Conservation (phyloP, 805 yeast species). For the Wickerhamiella qilinensis region DNA sequence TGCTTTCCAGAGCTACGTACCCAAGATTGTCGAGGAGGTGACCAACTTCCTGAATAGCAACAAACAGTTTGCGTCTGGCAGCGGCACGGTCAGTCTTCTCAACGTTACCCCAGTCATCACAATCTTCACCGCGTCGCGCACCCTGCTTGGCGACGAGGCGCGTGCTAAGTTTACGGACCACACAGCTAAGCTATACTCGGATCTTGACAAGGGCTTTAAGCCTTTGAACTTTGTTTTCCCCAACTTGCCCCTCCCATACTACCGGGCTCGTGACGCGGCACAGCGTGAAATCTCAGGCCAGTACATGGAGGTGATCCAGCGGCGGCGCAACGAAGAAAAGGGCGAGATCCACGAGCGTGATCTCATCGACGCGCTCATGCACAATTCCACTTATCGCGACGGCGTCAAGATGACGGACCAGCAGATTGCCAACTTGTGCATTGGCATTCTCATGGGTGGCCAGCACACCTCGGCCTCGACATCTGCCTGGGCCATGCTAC, state of each 20-base stretch:
- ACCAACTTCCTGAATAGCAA: constrained; percentile 38
- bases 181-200: constrained; percentile 74
- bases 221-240: constrained; percentile 95
- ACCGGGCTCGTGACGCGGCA: constrained; percentile 74
- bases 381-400: constrained; percentile 73
- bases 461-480: constrained; percentile 97
- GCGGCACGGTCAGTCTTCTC: constrained; percentile 34
- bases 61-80: constrained; percentile 19
- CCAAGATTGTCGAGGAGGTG: constrained; percentile 69
- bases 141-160: constrained; percentile 82
- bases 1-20: constrained; percentile 73
- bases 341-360: constrained; percentile 77
- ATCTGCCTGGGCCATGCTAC: constrained; percentile 85
- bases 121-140: constrained; percentile 87
- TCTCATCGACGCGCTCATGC: constrained; percentile 75
- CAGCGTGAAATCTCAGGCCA: constrained; percentile 67
- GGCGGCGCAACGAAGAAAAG: constrained; percentile 34
- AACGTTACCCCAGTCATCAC: constrained; percentile 87
- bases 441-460: constrained; percentile 97
- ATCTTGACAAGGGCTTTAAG: constrained; percentile 91
- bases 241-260: constrained; percentile 73
- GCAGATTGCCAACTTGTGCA: constrained; percentile 82
- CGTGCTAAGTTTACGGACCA: constrained; percentile 65
- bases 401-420: constrained; percentile 89
- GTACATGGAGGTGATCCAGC: constrained; percentile 59